phyloP scores from a whole-genome alignment of 805 yeast genomes.

The Pichia californica region DNA sequence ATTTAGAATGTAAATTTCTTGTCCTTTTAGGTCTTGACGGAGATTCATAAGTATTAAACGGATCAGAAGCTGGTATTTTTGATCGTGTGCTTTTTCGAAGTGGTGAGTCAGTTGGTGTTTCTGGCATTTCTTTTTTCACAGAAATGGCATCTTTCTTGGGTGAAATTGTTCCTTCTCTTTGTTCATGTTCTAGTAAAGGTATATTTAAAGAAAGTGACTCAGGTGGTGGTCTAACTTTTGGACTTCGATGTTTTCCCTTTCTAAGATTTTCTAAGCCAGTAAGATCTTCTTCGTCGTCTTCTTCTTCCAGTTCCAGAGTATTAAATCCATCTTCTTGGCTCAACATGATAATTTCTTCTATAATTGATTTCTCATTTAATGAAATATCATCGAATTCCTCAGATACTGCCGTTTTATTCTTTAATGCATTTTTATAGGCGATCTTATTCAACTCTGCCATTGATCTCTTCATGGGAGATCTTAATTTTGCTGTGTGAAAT shows the following conservation, averaged over 20 bases:
- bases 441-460: constrained; percentile 35
- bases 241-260: neutral
- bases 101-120: neutral
- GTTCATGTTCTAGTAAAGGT: neutral
- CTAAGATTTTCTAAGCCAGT: neutral
- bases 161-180: no score
- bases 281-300: constrained; percentile 10
- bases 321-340: constrained; percentile 28
- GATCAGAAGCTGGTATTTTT: neutral
- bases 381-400: constrained; percentile 32
- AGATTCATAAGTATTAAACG: constrained; percentile 5
- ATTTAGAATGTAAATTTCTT: constrained; percentile 8
- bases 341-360: constrained; percentile 39
- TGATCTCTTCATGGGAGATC: constrained; percentile 37
- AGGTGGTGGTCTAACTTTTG: neutral
- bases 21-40: neutral
- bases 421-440: constrained; percentile 45
- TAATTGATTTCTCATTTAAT: constrained; percentile 37
- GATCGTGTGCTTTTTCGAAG: neutral
- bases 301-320: constrained; percentile 17
- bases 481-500: constrained; percentile 36
- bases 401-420: constrained; percentile 13
- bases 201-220: neutral
- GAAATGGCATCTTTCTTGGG: no score
- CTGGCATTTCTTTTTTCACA: neutral